Base-by-base conservation (phyloP, 2,329 filamentous ascomycete genomes). In the Penicillium corylophilum region DNA sequence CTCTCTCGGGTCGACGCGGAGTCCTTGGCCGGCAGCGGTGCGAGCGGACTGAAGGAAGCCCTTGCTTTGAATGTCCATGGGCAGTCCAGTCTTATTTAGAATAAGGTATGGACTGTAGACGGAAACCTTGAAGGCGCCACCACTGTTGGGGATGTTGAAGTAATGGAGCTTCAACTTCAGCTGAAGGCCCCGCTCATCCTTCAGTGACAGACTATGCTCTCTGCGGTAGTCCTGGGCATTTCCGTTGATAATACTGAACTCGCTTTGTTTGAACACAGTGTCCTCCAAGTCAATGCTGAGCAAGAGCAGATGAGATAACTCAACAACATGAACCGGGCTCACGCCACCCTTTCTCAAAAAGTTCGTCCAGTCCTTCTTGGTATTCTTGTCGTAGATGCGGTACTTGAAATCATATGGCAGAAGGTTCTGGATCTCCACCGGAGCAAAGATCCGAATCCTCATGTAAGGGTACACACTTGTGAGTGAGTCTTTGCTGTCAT, bases 391-490 rank as follows among this genome's bases (percentile, higher is more conserved):
- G 67, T 97, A 99, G 49, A 99, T 97, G 49, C 93, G 86, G 71
- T 99, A 99, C 73, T 99, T 97, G 83, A 99, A 99, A 72, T 99
- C 94, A 67, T 94, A 97, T 0, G 94, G 94, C 33, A 99, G 76
- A 39, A 99, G 77, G 60, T 99, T 99, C 71, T 99, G 93, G 4
- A 99, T 81, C 44, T 96, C 93, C 13, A 99, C 84, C 0, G 95
- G 94, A 0, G 94, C 93, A 22, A 90, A 95, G 2, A 99, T 82
- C 60, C 92, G 89, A 59, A 99, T 81, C 53, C 85, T 86, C 94
- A 99, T 97, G 70, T 94, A 94, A 0, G 94, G 94, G 67, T 99
- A 99, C 55, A 87, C 82, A 81, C 80, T 86, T 1, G 88, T 88
- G 53, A 95, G 76, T 3, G 94, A 91, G 61, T 95, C 91, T 43